Percentiles rank a stretch among this genome's conserved stretches.
phyloP scores from a whole-genome alignment of 257 asterid species.

The Rehmannia glutinosa region DNA sequence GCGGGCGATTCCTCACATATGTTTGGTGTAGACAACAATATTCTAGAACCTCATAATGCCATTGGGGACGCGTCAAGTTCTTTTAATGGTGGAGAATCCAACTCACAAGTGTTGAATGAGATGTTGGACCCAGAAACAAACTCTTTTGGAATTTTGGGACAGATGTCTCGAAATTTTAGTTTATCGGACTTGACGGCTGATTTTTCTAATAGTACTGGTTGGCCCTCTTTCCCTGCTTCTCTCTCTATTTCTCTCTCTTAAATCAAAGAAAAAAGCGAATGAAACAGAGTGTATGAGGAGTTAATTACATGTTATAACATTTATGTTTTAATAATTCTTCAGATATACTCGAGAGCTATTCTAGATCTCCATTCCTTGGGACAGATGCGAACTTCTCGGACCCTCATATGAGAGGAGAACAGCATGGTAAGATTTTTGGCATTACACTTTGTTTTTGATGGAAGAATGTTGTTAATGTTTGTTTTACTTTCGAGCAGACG shows the following conservation, averaged over 20 bases:
- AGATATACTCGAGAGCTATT: slow-evolving; percentile 66
- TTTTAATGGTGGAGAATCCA: slow-evolving; percentile 49
- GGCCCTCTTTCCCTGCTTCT: background rate
- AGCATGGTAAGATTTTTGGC: slow-evolving; percentile 41
- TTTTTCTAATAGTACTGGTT: slow-evolving; percentile 58
- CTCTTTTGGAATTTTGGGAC: slow-evolving; percentile 58
- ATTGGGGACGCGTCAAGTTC: slow-evolving; percentile 44
- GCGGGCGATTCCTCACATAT: slow-evolving; percentile 34
- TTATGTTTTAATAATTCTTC: slow-evolving; percentile 9
- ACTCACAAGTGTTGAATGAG: slow-evolving; percentile 41
- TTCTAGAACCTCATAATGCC: slow-evolving; percentile 39
- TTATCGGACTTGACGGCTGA: slow-evolving; percentile 72
- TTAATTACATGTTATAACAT: slow-evolving; percentile 5
- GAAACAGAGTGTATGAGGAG: too few relatives aligned
- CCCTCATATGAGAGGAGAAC: slow-evolving; percentile 36
- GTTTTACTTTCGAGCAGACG: slow-evolving; percentile 33
- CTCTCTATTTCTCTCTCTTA: background rate
- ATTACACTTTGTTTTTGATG: slow-evolving; percentile 11
- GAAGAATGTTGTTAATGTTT: slow-evolving; percentile 1
- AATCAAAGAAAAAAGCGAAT: background rate
- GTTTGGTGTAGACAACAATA: slow-evolving; percentile 43
- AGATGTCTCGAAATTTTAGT: slow-evolving; percentile 63
- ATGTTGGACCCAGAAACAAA: slow-evolving; percentile 40
- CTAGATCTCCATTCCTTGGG: slow-evolving; percentile 63
- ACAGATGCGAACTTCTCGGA: slow-evolving; percentile 39